These are phyloP conservation scores for Pholiota conissans DNA, from an alignment of 768 basidiomycete genomes.

Conservation along the genomic window DNA sequence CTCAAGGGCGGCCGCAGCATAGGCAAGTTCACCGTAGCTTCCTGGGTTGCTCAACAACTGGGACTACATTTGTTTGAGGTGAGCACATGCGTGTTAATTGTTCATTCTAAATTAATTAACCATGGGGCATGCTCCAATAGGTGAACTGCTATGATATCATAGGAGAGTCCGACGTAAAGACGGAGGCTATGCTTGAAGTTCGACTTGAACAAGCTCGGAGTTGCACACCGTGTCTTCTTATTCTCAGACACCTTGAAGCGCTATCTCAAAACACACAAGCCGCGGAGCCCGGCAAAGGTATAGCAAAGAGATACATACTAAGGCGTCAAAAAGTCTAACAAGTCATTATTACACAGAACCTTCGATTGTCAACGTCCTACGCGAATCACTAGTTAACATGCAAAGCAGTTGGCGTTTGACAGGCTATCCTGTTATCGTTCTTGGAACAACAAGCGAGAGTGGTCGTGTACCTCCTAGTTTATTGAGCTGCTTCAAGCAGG, in stretches of 20 bases:
- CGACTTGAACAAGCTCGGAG: constrained; percentile 74
- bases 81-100: constrained; percentile 11
- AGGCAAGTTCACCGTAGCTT: constrained; percentile 75
- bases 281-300: constrained; percentile 68
- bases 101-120: too few species aligned
- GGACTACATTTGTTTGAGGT: constrained; percentile 86
- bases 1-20: constrained; percentile 78
- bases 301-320: background rate
- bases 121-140: too few species aligned
- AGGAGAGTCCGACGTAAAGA: constrained; percentile 75
- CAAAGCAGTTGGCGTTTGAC: constrained; percentile 55
- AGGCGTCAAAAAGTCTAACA: background rate
- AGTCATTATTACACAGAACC: constrained; percentile 43
- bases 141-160: constrained; percentile 84
- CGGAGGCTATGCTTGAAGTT: constrained; percentile 69
- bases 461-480: constrained; percentile 65
- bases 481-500: constrained; percentile 81
- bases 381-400: constrained; percentile 62
- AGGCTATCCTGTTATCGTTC: constrained; percentile 71
- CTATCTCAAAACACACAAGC: constrained; percentile 68
- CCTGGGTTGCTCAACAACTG: constrained; percentile 54
- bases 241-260: constrained; percentile 82
- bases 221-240: constrained; percentile 83
- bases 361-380: constrained; percentile 53
- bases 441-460: constrained; percentile 71